Evolutionary conservation across 352 stramenopile species (phyloP).

Genomic region (Pythium rhizo-oryzae): DNA sequence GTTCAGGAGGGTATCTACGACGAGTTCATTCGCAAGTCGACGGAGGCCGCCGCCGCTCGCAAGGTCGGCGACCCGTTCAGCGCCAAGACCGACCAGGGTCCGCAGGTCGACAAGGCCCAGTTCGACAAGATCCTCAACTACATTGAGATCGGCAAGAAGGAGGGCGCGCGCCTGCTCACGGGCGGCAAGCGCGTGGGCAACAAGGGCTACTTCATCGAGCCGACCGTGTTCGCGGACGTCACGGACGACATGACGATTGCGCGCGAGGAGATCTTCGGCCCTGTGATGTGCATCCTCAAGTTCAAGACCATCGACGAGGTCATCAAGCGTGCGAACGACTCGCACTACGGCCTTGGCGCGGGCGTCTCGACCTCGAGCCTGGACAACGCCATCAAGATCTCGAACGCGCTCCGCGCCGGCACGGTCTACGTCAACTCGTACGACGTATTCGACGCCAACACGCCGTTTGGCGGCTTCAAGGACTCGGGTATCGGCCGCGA

Average conservation of each 20-base stretch:
- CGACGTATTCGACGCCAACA: conserved; percentile 83
- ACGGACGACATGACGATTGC: conserved; percentile 89
- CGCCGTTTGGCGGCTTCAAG: conserved; percentile 90
- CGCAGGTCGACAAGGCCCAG: conserved; percentile 67
- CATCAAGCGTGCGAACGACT: conserved; percentile 86
- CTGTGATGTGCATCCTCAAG: conserved; percentile 88
- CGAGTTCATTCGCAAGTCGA: conserved; percentile 61
- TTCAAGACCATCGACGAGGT: conserved; percentile 91
- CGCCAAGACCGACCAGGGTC: conserved; percentile 56
- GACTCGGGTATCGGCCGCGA: conserved; percentile 86
- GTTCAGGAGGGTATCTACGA: conserved; percentile 72
- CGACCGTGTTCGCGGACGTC: conserved; percentile 76
- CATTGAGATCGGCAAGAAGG: conserved; percentile 49
- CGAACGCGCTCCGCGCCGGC: conserved; percentile 85
- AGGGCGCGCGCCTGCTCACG: conserved; percentile 56
- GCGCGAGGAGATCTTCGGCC: conserved; percentile 93
- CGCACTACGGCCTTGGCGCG: conserved; percentile 85
- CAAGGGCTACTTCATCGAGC: conserved; percentile 79
- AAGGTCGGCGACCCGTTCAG: conserved; percentile 55
- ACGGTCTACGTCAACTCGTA: conserved; percentile 96
- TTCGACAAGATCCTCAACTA: conserved; percentile 77
- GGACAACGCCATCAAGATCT: conserved; percentile 85
- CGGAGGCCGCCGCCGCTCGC: conserved; percentile 49
- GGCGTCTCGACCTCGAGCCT: conserved; percentile 91
- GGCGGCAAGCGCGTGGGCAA: conserved; percentile 76